Conservation (phyloP, 805 yeast species). For the Candida peoriensis region DNA sequence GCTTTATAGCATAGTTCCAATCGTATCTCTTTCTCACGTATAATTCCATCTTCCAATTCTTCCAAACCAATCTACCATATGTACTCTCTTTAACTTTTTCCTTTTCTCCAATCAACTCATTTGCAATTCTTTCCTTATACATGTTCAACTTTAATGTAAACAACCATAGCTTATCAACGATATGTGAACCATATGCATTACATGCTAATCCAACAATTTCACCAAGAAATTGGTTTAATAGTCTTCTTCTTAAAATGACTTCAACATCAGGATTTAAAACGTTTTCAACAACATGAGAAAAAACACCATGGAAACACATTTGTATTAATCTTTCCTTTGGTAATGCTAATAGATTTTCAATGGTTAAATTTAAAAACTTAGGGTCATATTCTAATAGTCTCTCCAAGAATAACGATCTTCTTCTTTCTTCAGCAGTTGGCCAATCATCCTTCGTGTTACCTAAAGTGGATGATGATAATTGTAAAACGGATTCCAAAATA, state of each 20-base stretch:
- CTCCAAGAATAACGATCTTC: constrained; percentile 71
- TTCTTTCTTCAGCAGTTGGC: constrained; percentile 89
- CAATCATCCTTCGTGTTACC: constrained; percentile 83
- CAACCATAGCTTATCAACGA: constrained; percentile 78
- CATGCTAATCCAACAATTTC: constrained; percentile 60
- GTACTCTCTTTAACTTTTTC: constrained; percentile 74
- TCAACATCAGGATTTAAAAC: constrained; percentile 47
- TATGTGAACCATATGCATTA: constrained; percentile 87
- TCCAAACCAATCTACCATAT: constrained; percentile 92
- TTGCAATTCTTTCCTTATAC: constrained; percentile 83
- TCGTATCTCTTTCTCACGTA: constrained; percentile 69
- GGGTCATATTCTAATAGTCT: constrained; percentile 66
- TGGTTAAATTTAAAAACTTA: constrained; percentile 48
- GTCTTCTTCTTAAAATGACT: constrained; percentile 53
- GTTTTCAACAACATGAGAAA: constrained; percentile 81
- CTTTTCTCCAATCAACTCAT: constrained; percentile 51
- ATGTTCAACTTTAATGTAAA: constrained; percentile 73
- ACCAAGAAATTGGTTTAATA: constrained; percentile 61
- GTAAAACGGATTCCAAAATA: constrained; percentile 63
- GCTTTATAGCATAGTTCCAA: constrained; percentile 68
- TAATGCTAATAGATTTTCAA: constrained; percentile 55
- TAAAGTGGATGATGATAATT: constrained; percentile 62
- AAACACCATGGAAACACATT: constrained; percentile 86
- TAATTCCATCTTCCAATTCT: constrained; percentile 87
- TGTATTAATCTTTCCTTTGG: constrained; percentile 58